These are phyloP conservation scores for Beta corolliflora DNA, from an alignment of 179 eudicot genomes.

Conservation along the genomic window DNA sequence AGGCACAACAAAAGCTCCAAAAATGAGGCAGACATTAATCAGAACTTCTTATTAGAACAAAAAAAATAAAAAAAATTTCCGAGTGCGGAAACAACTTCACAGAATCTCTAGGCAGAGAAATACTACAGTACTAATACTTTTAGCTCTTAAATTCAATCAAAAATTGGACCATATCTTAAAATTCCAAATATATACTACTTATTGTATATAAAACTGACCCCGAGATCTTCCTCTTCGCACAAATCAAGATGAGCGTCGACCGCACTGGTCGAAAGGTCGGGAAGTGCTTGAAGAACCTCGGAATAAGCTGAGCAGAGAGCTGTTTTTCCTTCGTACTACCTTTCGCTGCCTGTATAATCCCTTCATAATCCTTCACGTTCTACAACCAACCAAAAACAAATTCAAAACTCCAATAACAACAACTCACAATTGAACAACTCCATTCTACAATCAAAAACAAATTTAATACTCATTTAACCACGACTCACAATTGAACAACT, in stretches of 20 bases:
- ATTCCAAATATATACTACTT: neutral
- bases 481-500: too few relatives aligned
- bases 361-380: constrained; percentile 75
- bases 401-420: neutral
- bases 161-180: neutral
- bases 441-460: too few relatives aligned
- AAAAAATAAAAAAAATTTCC: too few relatives aligned
- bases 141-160: neutral
- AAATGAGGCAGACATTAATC: neutral
- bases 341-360: constrained; percentile 66
- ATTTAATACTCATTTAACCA: too few relatives aligned
- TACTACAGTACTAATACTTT: neutral
- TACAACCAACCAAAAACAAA: constrained; percentile 29
- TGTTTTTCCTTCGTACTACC: constrained; percentile 80
- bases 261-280: constrained; percentile 61
- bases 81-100: neutral
- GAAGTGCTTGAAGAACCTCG: constrained; percentile 79
- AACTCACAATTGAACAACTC: neutral
- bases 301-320: constrained; percentile 91
- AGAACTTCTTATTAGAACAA: neutral
- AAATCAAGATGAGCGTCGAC: constrained; percentile 80
- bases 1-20: neutral
- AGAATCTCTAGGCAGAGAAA: neutral
- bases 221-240: constrained; percentile 93
- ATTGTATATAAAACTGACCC: constrained; percentile 51